Evolutionary conservation across 2,329 filamentous ascomycete species (phyloP).

Genomic region (Raffaelea ambrosiae): DNA sequence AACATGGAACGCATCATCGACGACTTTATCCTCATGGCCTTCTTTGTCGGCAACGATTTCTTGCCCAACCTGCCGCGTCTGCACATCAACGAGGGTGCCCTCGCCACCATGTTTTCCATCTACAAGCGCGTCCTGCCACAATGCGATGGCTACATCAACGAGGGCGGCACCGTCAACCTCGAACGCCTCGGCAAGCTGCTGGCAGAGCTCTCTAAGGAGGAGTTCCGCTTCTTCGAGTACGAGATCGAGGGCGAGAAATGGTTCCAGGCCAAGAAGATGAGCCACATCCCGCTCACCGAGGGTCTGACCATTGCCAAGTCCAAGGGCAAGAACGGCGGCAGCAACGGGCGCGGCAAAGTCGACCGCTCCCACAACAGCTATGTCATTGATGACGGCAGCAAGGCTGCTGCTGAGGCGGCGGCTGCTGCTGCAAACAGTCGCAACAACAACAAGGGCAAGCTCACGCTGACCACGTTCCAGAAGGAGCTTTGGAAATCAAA

Average conservation of each 20-base stretch:
- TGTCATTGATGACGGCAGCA: neutral
- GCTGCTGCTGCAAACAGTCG: neutral
- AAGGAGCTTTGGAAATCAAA: conserved; percentile 71
- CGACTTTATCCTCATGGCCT: conserved; percentile 98
- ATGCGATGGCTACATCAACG: conserved; percentile 92
- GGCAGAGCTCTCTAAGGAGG: conserved; percentile 77
- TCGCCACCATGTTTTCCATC: conserved; percentile 94
- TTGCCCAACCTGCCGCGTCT: conserved; percentile 91
- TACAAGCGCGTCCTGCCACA: conserved; percentile 87
- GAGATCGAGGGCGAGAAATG: conserved; percentile 85
- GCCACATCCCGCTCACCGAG: conserved; percentile 48
- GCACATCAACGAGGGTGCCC: conserved; percentile 95
- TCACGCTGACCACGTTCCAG: conserved; percentile 71
- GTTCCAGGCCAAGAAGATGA: conserved; percentile 77
- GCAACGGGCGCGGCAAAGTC: neutral
- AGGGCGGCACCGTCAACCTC: conserved; percentile 86
- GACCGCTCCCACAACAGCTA: neutral
- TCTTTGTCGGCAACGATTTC: conserved; percentile 99
- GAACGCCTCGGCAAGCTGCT: conserved; percentile 68
- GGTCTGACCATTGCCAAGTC: conserved; percentile 21
- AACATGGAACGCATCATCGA: conserved; percentile 96
- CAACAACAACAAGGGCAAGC: conserved; percentile 39
- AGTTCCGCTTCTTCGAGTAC: conserved; percentile 85
- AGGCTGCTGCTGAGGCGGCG: neutral
- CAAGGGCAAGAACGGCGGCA: conserved; percentile 7